Conservation (phyloP, 164 flowering plant species). For the Paratinospora sagittata region DNA sequence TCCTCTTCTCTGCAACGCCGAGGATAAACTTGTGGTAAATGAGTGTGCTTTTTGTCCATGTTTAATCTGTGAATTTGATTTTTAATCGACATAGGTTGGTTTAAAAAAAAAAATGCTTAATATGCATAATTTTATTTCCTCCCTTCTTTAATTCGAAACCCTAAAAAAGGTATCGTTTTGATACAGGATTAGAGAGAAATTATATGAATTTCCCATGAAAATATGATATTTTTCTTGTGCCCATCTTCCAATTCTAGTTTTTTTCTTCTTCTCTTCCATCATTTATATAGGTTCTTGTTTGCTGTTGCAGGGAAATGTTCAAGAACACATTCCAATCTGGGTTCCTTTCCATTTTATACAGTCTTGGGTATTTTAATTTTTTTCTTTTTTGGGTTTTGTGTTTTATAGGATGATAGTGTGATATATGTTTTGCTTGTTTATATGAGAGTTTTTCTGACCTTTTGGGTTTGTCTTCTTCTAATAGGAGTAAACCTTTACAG, state of each 20-base stretch:
- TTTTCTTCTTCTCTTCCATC: not conserved
- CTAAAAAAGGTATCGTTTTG: too few species aligned
- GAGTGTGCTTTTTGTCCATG: too few species aligned
- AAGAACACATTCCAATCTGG: constrained; percentile 99
- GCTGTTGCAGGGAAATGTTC: constrained; percentile 47
- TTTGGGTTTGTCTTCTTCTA: constrained; percentile 5
- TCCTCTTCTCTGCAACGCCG: too few species aligned
- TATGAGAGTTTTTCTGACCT: not conserved
- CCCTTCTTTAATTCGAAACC: too few species aligned
- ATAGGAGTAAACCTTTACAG: constrained; percentile 97
- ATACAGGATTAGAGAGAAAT: too few species aligned
- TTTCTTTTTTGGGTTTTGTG: constrained; percentile 4
- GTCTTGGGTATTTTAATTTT: constrained; percentile 72
- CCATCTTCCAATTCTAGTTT: not conserved
- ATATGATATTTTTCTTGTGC: too few species aligned
- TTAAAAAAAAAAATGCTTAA: too few species aligned
- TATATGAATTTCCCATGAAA: too few species aligned
- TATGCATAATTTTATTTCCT: too few species aligned
- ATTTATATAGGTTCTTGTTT: not conserved
- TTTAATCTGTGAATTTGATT: too few species aligned
- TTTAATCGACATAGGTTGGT: too few species aligned
- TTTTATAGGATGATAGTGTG: not conserved
- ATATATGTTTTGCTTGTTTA: not conserved
- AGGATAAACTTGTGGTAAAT: too few species aligned
- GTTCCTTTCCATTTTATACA: constrained; percentile 87